Evolutionary conservation across 345 rosid genomes (phyloP), one percentile per base, ranked within the genome.

Genomic region (Linum tenue): DNA sequence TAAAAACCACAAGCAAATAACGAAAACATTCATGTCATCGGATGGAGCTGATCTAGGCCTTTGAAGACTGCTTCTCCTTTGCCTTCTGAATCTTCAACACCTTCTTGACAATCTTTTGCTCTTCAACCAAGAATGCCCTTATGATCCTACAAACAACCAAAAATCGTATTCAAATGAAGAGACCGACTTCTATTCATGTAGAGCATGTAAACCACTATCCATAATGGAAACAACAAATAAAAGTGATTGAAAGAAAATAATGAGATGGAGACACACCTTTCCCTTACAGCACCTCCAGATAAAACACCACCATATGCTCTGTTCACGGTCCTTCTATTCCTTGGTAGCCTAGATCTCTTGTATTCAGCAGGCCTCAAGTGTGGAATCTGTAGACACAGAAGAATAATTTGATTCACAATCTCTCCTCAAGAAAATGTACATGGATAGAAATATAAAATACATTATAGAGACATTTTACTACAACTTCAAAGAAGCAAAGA

Each of bases 251-350:
- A 12, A 1, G 39, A 31, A 31, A 17, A 39, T 1, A 59, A 11
- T 31, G 16, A 9, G 8, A 15, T 22, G 1, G 31, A 22, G 37
- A 59, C 9, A 2, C 37, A 59, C 62, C 62, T 59, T 39, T 59
- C 62, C 38, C 62, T 22, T 1, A 59, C 62, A 59, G 62, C 62
- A 22, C 39, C 37, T 1, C 38, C 38, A 0, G 62, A 59, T 39
- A 59, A 59, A 4, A 59, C 62, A 59, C 62, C 62, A 17, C 62
- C 62, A 59, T 59, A 59, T 1, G 62, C 62, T 22, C 62, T 37
- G 38, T 59, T 59, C 62, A 59, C 62, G 7, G 62, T 59, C 62
- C 62, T 59, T 4, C 62, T 37, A 39, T 59, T 59, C 62, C 62
- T 59, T 10, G 62, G 38, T 9, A 59, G 14, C 38, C 62, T 1